Conservation (phyloP, 2,329 filamentous ascomycete species). For the Remersonia thermophila region DNA sequence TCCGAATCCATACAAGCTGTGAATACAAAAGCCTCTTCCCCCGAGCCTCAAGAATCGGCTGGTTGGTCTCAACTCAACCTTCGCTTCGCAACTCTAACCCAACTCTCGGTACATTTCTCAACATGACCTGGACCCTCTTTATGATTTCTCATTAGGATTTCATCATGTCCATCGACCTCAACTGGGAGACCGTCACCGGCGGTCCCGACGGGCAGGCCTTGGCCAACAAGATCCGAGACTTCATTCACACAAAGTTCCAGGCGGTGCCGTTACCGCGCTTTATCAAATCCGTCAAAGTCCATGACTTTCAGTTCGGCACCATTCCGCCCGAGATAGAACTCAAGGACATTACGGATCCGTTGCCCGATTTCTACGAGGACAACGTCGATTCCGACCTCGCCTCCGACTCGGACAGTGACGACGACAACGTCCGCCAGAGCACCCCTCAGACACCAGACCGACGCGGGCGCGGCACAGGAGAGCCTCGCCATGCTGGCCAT, state of each 20-base stretch:
- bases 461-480: conserved; percentile 19
- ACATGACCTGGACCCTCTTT: no score
- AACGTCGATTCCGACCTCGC: conserved; percentile 51
- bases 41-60: no score
- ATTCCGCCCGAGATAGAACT: conserved; percentile 77
- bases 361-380: conserved; percentile 92
- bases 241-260: conserved; percentile 94
- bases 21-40: no score
- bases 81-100: no score
- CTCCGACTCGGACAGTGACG: conserved; percentile 37
- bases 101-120: no score
- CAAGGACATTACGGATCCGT: conserved; percentile 91
- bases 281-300: conserved; percentile 90
- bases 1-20: no score
- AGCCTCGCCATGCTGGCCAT: conserved; percentile 8
- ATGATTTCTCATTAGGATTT: no score
- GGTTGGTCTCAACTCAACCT: no score
- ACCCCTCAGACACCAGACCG: no score
- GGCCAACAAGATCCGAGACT: conserved; percentile 76
- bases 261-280: conserved; percentile 82
- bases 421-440: conserved; percentile 19
- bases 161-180: conserved; percentile 95
- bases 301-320: conserved; percentile 83
- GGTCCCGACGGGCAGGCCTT: conserved; percentile 78
- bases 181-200: conserved; percentile 85